Base-by-base conservation (phyloP, 352 stramenopile genomes). In the Stramenopiles sp. region DNA sequence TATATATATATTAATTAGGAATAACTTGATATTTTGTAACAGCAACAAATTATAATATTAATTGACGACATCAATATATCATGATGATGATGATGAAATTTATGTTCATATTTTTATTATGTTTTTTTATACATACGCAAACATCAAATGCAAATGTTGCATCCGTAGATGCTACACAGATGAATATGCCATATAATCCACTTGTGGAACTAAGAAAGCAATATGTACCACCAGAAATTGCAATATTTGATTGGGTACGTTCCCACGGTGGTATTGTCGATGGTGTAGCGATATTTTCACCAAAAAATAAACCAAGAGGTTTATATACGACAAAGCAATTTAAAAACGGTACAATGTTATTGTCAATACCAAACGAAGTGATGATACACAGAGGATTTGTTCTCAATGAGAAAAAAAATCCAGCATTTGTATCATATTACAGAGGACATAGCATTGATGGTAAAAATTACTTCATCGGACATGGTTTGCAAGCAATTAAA, bases 311-410 rank as follows among this genome's bases (percentile, higher is more conserved):
- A 7, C 65, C 65, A 4, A 31, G 65, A 33, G 65, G 65, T 4
- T 31, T 76, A 20, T 76, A 76, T 13, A 76, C 65, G 4, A 31
- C 31, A 33, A 76, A 33, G 65, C 30, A 76, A 7, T 33, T 76
- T 13, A 33, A 76, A 13, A 76, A 76, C 30, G 65, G 7, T 7
- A 33, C 65, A 20, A 4, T 76, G 7, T 13, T 76, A 20, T 7
- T 76, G 13, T 31, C 31, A 13, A 76, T 76, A 76, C 65, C 65
- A 7, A 31, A 76, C 65, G 65, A 76, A 13, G 65, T 76, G 4
- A 33, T 76, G 65, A 76, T 76, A 31, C 65, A 76, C 13, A 31
- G 13, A 13, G 65, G 13, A 13, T 76, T 76, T 76, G 65, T 76
- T 1, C 31, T 76, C 7, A 13, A 4, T 13, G 30, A 31, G 7